Evolutionary conservation across 805 yeast genomes (phyloP).

Genomic region (Clavispora fructus): DNA sequence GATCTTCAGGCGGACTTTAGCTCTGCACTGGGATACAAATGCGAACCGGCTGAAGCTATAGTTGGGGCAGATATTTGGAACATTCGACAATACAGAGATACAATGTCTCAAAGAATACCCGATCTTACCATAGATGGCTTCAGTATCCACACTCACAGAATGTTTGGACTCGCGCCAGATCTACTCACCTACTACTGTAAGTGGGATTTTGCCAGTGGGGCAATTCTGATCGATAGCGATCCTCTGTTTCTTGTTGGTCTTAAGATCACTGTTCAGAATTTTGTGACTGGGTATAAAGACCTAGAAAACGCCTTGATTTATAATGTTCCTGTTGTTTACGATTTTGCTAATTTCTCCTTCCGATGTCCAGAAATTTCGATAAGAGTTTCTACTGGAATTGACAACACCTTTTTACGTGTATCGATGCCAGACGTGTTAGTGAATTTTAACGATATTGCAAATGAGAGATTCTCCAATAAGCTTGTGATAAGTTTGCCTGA

Average conservation of each 20-base stretch:
- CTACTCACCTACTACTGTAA: conserved; percentile 86
- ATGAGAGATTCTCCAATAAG: conserved; percentile 54
- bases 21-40: conserved; percentile 38
- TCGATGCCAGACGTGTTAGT: conserved; percentile 26
- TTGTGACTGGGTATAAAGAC: conserved; percentile 65
- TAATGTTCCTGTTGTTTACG: conserved; percentile 53
- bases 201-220: conserved; percentile 79
- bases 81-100: conserved; percentile 18
- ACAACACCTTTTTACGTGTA: conserved; percentile 9
- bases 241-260: conserved; percentile 43
- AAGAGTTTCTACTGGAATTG: conserved; percentile 30
- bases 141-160: conserved; percentile 76
- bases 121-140: conserved; percentile 56
- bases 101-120: conserved; percentile 17
- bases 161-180: conserved; percentile 87
- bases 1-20: conserved; percentile 74
- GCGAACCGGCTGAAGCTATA: conserved; percentile 14
- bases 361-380: conserved; percentile 45
- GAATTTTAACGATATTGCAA: conserved; percentile 65
- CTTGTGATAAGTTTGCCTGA: conserved; percentile 46
- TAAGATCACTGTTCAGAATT: conserved; percentile 35
- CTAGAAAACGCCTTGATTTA: conserved; percentile 67
- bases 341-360: conserved; percentile 63
- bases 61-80: conserved; percentile 22
- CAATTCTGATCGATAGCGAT: conserved; percentile 47